These are phyloP conservation scores for Narthecium ossifragum DNA, from an alignment of 106 monocot species.

Conservation along the genomic window DNA sequence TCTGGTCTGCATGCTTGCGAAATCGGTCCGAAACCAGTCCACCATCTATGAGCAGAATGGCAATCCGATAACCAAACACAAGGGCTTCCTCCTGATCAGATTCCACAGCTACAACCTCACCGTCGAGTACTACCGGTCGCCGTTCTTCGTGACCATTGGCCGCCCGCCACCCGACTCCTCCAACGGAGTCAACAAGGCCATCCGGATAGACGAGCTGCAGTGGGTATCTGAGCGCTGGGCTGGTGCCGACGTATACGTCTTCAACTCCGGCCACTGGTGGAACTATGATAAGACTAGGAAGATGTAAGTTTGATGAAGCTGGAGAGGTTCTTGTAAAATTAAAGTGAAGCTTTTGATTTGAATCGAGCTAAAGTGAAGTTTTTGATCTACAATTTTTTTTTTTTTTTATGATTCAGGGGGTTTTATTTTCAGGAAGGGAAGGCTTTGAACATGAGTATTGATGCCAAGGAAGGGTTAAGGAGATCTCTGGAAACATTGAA, in stretches of 20 bases:
- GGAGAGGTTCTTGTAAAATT: background rate
- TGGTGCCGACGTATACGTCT: slow-evolving; percentile 52
- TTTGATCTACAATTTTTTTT: too few relatives aligned
- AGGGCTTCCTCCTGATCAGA: slow-evolving; percentile 62
- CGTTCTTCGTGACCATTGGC: slow-evolving; percentile 50
- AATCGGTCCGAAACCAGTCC: slow-evolving; percentile 22
- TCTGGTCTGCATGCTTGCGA: slow-evolving; percentile 66
- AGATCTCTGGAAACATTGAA: slow-evolving; percentile 40
- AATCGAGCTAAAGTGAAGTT: background rate
- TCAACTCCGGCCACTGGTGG: slow-evolving; percentile 96
- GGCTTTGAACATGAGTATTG: slow-evolving; percentile 47
- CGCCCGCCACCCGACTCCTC: slow-evolving; percentile 36
- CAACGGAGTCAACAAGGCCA: slow-evolving; percentile 19
- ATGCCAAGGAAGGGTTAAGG: slow-evolving; percentile 51
- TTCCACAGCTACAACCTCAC: slow-evolving; percentile 74
- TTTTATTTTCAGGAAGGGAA: slow-evolving; percentile 66
- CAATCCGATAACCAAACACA: slow-evolving; percentile 82
- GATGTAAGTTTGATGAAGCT: slow-evolving; percentile 24
- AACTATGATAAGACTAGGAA: slow-evolving; percentile 48
- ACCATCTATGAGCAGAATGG: slow-evolving; percentile 59
- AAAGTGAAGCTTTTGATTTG: background rate
- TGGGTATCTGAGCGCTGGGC: slow-evolving; percentile 46
- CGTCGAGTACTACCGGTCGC: slow-evolving; percentile 78
- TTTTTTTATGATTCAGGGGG: slow-evolving; percentile 35
- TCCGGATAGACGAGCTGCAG: slow-evolving; percentile 52